phyloP scores from a whole-genome alignment of 345 rosid species.

The Gossypium arboreum region DNA sequence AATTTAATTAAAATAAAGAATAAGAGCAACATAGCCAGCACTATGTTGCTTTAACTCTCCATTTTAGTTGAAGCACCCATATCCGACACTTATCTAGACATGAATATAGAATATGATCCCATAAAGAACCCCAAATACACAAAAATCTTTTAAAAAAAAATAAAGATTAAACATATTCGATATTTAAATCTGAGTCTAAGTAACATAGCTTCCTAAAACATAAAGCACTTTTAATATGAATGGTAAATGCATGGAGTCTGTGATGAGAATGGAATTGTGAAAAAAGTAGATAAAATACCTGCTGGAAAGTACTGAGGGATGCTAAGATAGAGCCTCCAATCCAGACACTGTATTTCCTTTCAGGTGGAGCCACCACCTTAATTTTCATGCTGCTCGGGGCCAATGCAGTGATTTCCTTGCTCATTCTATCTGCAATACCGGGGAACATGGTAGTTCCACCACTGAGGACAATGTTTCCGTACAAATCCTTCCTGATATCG shows the following conservation, averaged over 20 bases:
- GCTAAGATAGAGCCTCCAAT: constrained; percentile 56
- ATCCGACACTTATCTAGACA: not conserved
- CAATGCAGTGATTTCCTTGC: constrained; percentile 64
- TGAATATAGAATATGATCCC: not conserved
- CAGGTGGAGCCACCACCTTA: constrained; percentile 64
- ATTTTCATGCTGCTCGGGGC: constrained; percentile 69
- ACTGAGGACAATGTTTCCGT: constrained; percentile 59
- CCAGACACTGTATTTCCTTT: constrained; percentile 69
- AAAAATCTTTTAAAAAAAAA: not conserved
- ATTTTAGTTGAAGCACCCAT: not conserved
- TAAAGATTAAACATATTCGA: too few relatives aligned
- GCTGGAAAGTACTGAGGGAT: constrained; percentile 64
- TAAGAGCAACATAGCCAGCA: not conserved
- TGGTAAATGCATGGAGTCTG: not conserved
- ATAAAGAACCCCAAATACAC: not conserved
- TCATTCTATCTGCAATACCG: constrained; percentile 64
- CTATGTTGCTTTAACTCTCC: not conserved
- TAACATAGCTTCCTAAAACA: too few relatives aligned
- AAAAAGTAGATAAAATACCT: constrained; percentile 27
- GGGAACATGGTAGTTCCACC: constrained; percentile 63
- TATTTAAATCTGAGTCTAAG: too few relatives aligned
- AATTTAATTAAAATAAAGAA: not conserved
- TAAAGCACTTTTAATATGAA: not conserved
- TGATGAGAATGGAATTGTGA: not conserved
- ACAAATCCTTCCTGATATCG: constrained; percentile 61